phyloP scores from a whole-genome alignment of 108 stramenopile genomes.

The Seminavis robusta region DNA sequence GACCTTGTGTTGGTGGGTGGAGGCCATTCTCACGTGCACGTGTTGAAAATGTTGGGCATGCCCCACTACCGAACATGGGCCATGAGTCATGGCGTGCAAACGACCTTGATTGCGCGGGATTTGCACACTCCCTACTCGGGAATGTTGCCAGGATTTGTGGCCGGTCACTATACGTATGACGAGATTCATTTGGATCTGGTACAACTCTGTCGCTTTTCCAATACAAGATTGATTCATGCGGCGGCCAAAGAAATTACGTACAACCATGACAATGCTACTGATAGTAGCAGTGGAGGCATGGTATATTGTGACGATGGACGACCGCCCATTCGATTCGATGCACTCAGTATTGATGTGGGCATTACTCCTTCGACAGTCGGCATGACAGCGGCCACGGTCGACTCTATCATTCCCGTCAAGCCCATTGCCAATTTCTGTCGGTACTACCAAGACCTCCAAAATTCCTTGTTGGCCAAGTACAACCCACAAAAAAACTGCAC shows the following conservation, averaged over 20 bases:
- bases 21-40: constrained; percentile 79
- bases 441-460: constrained; percentile 23
- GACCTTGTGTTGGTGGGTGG: constrained; percentile 85
- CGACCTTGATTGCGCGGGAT: constrained; percentile 63
- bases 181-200: constrained; percentile 76
- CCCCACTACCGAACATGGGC: constrained; percentile 3
- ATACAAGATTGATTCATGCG: constrained; percentile 45
- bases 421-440: constrained; percentile 53
- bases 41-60: constrained; percentile 76
- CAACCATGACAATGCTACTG: constrained; percentile 11
- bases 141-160: constrained; percentile 84
- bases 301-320: constrained; percentile 26
- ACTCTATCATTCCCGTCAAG: constrained; percentile 77
- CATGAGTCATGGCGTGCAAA: constrained; percentile 21
- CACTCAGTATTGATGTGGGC: constrained; percentile 67
- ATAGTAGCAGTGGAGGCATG: constrained; percentile 4
- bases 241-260: constrained; percentile 36
- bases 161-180: constrained; percentile 67
- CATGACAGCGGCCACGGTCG: too few relatives aligned
- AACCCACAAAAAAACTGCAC: neutral
- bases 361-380: too few relatives aligned
- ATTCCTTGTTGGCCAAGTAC: too few relatives aligned
- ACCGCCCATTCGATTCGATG: constrained; percentile 60
- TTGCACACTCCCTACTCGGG: constrained; percentile 79
- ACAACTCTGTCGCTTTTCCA: constrained; percentile 40